phyloP scores from a whole-genome alignment of 345 rosid species.

The Toxicodendron radicans region DNA sequence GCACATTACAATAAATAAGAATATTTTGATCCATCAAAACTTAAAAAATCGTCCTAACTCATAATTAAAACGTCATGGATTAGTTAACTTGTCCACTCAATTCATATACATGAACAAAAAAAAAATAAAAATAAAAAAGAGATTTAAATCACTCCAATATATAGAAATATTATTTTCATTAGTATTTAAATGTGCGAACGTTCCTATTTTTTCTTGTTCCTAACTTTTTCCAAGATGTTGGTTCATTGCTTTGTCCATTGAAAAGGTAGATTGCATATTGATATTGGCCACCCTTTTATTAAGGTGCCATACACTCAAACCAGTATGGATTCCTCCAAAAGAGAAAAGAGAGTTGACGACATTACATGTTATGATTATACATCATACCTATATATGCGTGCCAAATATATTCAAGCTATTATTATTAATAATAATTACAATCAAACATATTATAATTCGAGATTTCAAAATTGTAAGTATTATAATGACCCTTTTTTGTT shows the following conservation, averaged over 20 bases:
- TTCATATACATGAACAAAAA: no score
- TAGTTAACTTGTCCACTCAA: neutral
- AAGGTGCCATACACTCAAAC: no score
- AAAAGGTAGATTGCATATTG: no score
- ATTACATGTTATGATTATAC: constrained; percentile 2
- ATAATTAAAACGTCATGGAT: neutral
- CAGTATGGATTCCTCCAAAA: no score
- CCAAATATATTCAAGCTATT: constrained; percentile 23
- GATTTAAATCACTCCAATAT: no score
- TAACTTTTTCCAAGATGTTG: constrained; percentile 8
- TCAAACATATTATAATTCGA: constrained; percentile 40
- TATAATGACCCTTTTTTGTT: constrained; percentile 27
- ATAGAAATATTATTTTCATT: no score
- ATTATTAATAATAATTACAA: constrained; percentile 29
- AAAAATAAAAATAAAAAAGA: no score
- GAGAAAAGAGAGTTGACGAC: neutral
- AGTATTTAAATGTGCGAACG: neutral
- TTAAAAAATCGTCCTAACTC: neutral
- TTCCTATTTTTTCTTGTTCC: neutral
- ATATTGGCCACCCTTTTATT: no score
- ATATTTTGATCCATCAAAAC: neutral
- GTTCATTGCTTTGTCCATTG: no score
- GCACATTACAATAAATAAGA: neutral
- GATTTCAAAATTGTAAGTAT: constrained; percentile 29
- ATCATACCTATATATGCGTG: constrained; percentile 6